phyloP scores from a whole-genome alignment of 176 grass and related monocot genomes.

The Oropetium thomaeum region DNA sequence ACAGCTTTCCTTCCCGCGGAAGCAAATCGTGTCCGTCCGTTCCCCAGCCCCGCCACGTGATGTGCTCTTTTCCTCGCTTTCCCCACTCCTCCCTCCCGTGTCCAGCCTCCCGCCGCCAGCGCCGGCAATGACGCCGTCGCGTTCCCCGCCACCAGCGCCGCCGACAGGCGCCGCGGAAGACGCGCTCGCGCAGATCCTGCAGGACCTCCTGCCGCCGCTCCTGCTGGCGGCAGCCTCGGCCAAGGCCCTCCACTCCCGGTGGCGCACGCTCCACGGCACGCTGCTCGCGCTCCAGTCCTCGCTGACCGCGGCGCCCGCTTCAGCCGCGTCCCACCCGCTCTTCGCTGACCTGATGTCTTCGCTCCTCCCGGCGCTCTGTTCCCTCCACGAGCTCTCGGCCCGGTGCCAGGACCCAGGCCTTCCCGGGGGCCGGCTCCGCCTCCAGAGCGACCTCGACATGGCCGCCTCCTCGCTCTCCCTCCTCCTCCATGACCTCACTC shows the following conservation, averaged over 20 bases:
- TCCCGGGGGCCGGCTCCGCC: constrained; percentile 53
- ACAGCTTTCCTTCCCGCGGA: constrained; percentile 47
- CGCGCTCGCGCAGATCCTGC: constrained; percentile 54
- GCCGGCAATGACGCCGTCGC: constrained; percentile 34
- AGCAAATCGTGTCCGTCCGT: constrained; percentile 50
- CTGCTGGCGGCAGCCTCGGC: constrained; percentile 50
- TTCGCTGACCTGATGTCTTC: constrained; percentile 53
- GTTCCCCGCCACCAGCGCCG: constrained; percentile 13
- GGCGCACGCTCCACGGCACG: constrained; percentile 60
- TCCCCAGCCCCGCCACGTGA: constrained; percentile 10
- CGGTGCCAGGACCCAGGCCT: constrained; percentile 64
- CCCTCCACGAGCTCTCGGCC: constrained; percentile 49
- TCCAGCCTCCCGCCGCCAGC: constrained; percentile 5
- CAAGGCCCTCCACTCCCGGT: constrained; percentile 57
- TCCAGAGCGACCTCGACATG: constrained; percentile 87
- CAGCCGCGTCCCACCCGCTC: constrained; percentile 50
- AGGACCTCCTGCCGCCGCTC: constrained; percentile 52
- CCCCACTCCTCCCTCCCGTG: constrained; percentile 23
- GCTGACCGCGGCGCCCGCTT: constrained; percentile 42
- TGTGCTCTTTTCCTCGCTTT: constrained; percentile 34
- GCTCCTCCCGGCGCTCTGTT: constrained; percentile 48
- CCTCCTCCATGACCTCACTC: constrained; percentile 70
- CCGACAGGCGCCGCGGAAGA: constrained; percentile 30
- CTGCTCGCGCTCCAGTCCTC: constrained; percentile 52
- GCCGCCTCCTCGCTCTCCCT: constrained; percentile 60